These are phyloP conservation scores for Suillus subaureus DNA, from an alignment of 768 basidiomycete species.

Conservation along the genomic window DNA sequence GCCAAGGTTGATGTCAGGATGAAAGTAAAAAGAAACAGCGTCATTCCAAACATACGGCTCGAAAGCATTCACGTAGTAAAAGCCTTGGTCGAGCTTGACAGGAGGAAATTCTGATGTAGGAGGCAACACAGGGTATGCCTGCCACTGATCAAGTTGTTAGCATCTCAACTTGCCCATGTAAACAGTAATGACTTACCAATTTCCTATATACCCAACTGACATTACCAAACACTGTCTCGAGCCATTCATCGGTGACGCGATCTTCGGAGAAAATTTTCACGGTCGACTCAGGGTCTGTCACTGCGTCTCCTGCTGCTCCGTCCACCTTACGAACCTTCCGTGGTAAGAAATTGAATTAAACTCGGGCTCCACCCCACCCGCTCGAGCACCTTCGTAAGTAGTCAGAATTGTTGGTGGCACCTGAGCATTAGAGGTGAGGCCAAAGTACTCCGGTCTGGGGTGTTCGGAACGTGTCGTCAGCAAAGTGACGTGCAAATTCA, in stretches of 20 bases:
- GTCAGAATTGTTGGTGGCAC: constrained; percentile 75
- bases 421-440: constrained; percentile 42
- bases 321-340: constrained; percentile 41
- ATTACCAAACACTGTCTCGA: constrained; percentile 65
- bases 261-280: constrained; percentile 89
- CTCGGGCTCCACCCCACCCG: constrained; percentile 63
- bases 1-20: constrained; percentile 3
- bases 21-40: constrained; percentile 4
- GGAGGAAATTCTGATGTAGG: constrained; percentile 74
- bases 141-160: constrained; percentile 54
- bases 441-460: constrained; percentile 72
- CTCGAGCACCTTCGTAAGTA: constrained; percentile 59
- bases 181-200: constrained; percentile 47
- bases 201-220: constrained; percentile 85
- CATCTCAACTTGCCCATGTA: constrained; percentile 10
- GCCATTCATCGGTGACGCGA: constrained; percentile 66
- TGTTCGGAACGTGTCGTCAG: constrained; percentile 73
- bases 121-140: constrained; percentile 74
- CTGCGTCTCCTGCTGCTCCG: constrained; percentile 27
- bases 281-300: constrained; percentile 51
- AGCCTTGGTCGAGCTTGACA: constrained; percentile 70
- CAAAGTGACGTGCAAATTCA: constrained; percentile 86
- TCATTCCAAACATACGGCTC: constrained; percentile 66
- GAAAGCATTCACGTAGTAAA: constrained; percentile 92
- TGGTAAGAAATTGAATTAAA: constrained; percentile 91